Conservation (phyloP, 1,139 yeast genomes). For the Yamadazyma diddensiae region DNA sequence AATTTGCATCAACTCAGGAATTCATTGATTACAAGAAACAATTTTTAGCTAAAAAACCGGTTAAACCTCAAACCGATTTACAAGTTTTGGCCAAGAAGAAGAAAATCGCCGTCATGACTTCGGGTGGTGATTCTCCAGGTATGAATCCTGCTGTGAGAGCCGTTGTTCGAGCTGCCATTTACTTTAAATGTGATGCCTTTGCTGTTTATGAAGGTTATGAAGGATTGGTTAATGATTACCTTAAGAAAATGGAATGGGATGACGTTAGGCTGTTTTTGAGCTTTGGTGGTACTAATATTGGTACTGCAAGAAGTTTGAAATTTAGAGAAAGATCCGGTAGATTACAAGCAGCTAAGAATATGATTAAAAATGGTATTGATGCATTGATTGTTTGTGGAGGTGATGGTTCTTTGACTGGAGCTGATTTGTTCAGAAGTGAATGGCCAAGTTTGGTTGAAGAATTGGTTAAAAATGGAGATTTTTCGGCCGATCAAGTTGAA, state of each 20-base stretch:
- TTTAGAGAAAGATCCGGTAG: slow-evolving; percentile 71
- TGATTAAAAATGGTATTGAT: slow-evolving; percentile 71
- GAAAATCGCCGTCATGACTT: slow-evolving; percentile 81
- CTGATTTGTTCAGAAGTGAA: slow-evolving; percentile 72
- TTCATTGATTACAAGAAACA: slow-evolving; percentile 11
- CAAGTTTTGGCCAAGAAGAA: slow-evolving; percentile 16
- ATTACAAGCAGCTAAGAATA: slow-evolving; percentile 61
- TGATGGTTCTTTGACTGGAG: slow-evolving; percentile 83
- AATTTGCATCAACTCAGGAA: slow-evolving; percentile 7
- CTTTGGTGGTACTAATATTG: slow-evolving; percentile 78
- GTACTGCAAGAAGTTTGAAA: slow-evolving; percentile 73
- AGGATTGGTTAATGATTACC: slow-evolving; percentile 60
- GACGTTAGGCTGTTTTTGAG: slow-evolving; percentile 75
- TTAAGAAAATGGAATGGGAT: slow-evolving; percentile 69
- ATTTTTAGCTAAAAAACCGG: slow-evolving; percentile 2
- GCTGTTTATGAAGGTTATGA: slow-evolving; percentile 78
- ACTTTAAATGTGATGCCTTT: slow-evolving; percentile 66
- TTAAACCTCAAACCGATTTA: background rate
- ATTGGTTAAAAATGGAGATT: slow-evolving; percentile 46
- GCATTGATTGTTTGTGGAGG: slow-evolving; percentile 84
- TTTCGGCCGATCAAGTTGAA: slow-evolving; percentile 50
- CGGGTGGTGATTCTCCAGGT: slow-evolving; percentile 88
- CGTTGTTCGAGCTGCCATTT: slow-evolving; percentile 72
- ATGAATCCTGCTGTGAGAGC: slow-evolving; percentile 84
- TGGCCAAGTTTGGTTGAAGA: slow-evolving; percentile 75